Conservation (phyloP, 2,329 filamentous ascomycete genomes). For the Exophiala alcalophila region DNA sequence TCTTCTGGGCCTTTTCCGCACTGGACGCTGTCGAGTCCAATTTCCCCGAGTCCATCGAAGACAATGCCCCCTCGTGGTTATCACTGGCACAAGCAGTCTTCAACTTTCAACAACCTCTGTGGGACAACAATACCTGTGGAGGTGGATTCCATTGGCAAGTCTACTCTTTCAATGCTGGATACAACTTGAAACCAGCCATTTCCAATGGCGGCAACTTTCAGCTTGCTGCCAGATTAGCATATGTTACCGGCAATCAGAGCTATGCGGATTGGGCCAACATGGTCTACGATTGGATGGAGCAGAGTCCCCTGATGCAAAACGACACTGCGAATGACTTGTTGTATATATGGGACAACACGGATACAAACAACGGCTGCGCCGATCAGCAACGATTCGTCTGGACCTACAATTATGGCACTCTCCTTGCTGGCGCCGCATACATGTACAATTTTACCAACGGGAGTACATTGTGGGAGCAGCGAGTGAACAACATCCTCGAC, state of each 20-base stretch:
- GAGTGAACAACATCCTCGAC: slow-evolving; percentile 54
- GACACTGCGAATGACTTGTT: slow-evolving; percentile 50
- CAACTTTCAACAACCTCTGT: slow-evolving; percentile 71
- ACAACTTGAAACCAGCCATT: slow-evolving; percentile 56
- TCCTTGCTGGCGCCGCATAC: slow-evolving; percentile 53
- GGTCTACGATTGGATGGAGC: slow-evolving; percentile 54
- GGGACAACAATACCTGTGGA: slow-evolving; percentile 64
- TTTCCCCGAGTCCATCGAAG: slow-evolving; percentile 41
- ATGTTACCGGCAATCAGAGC: slow-evolving; percentile 73
- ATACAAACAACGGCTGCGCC: slow-evolving; percentile 51
- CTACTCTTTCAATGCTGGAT: slow-evolving; percentile 70
- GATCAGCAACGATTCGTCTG: slow-evolving; percentile 52
- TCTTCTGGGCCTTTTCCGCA: slow-evolving; percentile 57
- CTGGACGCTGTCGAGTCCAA: slow-evolving; percentile 56
- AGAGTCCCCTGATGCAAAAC: slow-evolving; percentile 33
- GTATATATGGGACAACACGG: slow-evolving; percentile 55
- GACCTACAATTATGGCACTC: slow-evolving; percentile 57
- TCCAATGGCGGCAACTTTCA: slow-evolving; percentile 60
- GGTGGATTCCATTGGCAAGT: slow-evolving; percentile 86
- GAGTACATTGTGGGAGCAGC: slow-evolving; percentile 51
- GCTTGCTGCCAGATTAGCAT: slow-evolving; percentile 64
- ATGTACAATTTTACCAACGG: slow-evolving; percentile 54
- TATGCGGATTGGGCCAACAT: slow-evolving; percentile 75
- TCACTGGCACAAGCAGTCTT: slow-evolving; percentile 74
- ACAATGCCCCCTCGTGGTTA: slow-evolving; percentile 64